These are phyloP conservation scores for Gracilariopsis chorda DNA, from an alignment of 23 red algal genomes.

Conservation along the genomic window DNA sequence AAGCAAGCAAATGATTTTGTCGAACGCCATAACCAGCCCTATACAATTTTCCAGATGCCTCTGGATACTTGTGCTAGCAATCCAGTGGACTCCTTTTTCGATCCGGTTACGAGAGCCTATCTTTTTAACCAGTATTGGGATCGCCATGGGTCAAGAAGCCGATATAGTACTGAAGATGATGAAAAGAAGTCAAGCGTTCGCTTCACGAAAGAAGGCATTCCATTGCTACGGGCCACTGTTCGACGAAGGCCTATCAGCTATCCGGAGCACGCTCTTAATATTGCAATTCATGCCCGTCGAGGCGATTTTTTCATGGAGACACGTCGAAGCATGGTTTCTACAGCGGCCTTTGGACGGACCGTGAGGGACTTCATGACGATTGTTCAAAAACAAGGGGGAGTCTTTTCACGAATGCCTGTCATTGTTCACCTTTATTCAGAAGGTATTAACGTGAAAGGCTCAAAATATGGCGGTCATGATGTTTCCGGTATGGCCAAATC, in stretches of 20 bases:
- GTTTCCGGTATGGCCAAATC: neutral
- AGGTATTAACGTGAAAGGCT: neutral
- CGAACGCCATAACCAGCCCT: neutral
- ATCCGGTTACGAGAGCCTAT: constrained; percentile 7
- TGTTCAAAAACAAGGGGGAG: constrained; percentile 20
- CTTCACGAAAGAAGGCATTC: neutral
- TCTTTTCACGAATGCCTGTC: constrained; percentile 43
- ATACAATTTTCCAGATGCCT: constrained; percentile 63
- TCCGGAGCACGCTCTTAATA: constrained; percentile 33
- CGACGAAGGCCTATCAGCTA: neutral
- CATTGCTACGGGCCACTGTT: neutral
- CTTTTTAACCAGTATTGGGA: constrained; percentile 65
- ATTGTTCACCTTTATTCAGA: constrained; percentile 44
- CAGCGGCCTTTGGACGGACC: neutral
- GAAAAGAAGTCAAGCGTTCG: neutral
- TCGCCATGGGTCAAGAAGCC: neutral
- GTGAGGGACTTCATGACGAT: constrained; percentile 9
- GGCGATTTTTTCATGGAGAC: constrained; percentile 46
- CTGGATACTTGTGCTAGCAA: neutral
- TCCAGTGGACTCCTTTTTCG: constrained; percentile 1
- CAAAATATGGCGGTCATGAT: constrained; percentile 16
- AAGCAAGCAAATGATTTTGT: neutral
- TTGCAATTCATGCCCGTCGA: constrained; percentile 38
- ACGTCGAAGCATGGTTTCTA: constrained; percentile 31
- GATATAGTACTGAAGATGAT: neutral